A percentile compares a stretch with the other conserved stretches of the same genome.
Conservation (phyloP, 2,329 filamentous ascomycete species). For the Zymoseptoria ardabiliae region DNA sequence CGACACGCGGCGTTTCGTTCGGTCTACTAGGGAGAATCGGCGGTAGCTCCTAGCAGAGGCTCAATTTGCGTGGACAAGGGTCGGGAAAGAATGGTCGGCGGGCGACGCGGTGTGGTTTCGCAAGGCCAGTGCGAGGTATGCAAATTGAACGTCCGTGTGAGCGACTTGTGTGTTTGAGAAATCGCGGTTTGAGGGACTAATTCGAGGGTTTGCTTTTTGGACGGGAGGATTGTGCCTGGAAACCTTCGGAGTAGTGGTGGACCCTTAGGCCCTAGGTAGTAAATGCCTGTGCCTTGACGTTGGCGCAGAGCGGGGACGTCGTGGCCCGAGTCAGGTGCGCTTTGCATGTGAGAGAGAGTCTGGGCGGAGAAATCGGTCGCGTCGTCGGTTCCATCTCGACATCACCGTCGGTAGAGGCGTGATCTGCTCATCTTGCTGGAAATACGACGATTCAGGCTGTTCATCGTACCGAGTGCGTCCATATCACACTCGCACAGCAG, state of each 20-base stretch:
- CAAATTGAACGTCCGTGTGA: not conserved
- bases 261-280: not conserved
- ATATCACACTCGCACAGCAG: not conserved
- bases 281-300: not conserved
- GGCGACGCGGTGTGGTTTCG: not conserved
- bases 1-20: constrained; percentile 1
- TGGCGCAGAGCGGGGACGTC: not conserved
- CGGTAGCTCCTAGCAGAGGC: not conserved
- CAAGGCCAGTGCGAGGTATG: not conserved
- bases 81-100: not conserved
- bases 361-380: not conserved
- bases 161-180: constrained; percentile 3
- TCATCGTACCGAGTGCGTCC: not conserved
- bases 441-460: not conserved
- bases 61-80: not conserved
- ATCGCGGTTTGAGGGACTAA: not conserved
- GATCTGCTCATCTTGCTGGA: not conserved
- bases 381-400: not conserved
- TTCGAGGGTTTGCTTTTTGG: not conserved
- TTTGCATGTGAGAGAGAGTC: not conserved
- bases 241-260: not conserved
- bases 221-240: not conserved
- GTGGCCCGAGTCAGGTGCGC: not conserved
- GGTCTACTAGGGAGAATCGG: not conserved
- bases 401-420: not conserved